Evolutionary conservation across 495 filamentous ascomycete species (phyloP), one percentile per base, ranked within the genome.

Genomic region (Durotheca rogersii): DNA sequence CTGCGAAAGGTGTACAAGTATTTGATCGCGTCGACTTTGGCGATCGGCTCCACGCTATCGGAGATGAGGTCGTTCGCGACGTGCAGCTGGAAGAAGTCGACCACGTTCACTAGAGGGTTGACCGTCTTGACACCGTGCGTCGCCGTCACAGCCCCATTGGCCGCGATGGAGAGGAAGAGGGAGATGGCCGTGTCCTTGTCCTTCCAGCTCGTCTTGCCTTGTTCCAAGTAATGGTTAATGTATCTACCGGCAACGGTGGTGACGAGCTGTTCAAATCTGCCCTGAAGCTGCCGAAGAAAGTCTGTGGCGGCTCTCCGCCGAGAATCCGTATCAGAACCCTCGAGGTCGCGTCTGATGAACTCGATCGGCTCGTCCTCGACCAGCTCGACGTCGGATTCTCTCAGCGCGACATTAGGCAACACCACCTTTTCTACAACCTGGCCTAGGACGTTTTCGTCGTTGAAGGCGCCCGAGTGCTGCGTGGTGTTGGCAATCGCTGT

Each of bases 301-400:
- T 96, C 91, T 2, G 92, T 97, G 2, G 94, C 89, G 37, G 91
- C 89, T 60, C 92, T 79, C 48, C 94, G 80, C 54, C 94, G 76
- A 3, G 94, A 97, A 54, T 97, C 94, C 41, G 85, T 90, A 63
- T 97, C 94, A 1, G 91, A 95, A 15, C 94, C 94, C 67, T 99
- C 94, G 11, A 99, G 78, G 66, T 99, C 92, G 51, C 90, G 83
- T 41, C 94, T 79, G 61, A 97, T 97, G 68, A 95, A 99, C 65
- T 99, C 94, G 64, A 99, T 96, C 2, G 94, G 94, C 66, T 99
- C 94, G 60, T 99, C 94, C 64, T 97, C 94, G 56, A 97, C 96
- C 27, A 95, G 76, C 64, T 99, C 94, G 50, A 95, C 82, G 49
- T 99, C 94, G 2, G 90, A 89, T 53, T 94, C 90, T 61, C 94